Evolutionary conservation across 257 asterid genomes (phyloP).

Genomic region (Rauvolfia tetraphylla): DNA sequence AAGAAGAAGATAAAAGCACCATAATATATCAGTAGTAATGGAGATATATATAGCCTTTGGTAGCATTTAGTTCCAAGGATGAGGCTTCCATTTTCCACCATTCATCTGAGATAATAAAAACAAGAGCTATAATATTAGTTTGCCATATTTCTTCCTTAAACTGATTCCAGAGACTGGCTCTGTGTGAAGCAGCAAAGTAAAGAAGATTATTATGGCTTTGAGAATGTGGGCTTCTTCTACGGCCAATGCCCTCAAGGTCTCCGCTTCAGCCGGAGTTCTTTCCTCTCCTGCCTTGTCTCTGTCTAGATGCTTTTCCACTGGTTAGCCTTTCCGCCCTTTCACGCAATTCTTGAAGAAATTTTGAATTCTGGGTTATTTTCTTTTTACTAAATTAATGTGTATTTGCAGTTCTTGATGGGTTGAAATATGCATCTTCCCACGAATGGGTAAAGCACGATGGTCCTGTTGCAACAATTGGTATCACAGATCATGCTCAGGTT

Average conservation of each 20-base stretch:
- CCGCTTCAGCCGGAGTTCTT: slow-evolving; percentile 37
- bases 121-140: slow-evolving; percentile 6
- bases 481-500: slow-evolving; percentile 93
- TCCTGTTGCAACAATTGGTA: slow-evolving; percentile 72
- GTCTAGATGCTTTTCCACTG: slow-evolving; percentile 75
- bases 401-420: slow-evolving; percentile 65
- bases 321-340: slow-evolving; percentile 23
- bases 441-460: slow-evolving; percentile 98
- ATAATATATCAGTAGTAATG: background rate
- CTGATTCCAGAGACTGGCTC: slow-evolving; percentile 3
- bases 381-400: background rate
- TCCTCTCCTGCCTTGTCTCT: slow-evolving; percentile 56
- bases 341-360: background rate
- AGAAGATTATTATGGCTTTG: slow-evolving; percentile 54
- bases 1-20: no score
- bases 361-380: background rate
- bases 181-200: background rate
- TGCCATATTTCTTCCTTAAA: slow-evolving; percentile 2
- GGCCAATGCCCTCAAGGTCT: slow-evolving; percentile 76
- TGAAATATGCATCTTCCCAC: slow-evolving; percentile 72
- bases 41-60: background rate
- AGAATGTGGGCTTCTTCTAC: slow-evolving; percentile 98
- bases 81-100: slow-evolving; percentile 78
- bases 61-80: slow-evolving; percentile 30
- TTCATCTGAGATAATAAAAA: slow-evolving; percentile 47